Evolutionary conservation across 345 rosid genomes (phyloP).

Genomic region (Lepidium sativum): DNA sequence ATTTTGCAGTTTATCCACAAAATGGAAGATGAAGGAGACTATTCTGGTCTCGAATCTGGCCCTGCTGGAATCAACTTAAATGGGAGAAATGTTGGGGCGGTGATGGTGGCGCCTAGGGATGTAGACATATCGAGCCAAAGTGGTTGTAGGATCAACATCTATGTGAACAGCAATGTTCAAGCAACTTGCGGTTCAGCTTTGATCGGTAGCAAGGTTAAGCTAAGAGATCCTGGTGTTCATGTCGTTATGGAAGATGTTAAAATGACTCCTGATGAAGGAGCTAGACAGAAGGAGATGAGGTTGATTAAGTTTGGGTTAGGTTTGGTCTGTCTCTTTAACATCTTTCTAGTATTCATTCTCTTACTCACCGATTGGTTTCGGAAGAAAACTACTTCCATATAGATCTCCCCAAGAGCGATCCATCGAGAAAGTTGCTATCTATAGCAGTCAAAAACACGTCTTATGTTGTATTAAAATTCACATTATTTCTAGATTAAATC

Average conservation of each 20-base stretch:
- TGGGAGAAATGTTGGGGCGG: slow-evolving; percentile 59
- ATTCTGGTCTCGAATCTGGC: background rate
- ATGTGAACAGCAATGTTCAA: slow-evolving; percentile 52
- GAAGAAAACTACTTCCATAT: background rate
- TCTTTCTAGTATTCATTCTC: slow-evolving; percentile 7
- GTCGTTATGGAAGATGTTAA: slow-evolving; percentile 25
- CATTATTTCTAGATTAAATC: background rate
- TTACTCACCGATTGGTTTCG: slow-evolving; percentile 13
- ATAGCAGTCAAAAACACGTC: background rate
- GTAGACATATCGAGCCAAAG: slow-evolving; percentile 25
- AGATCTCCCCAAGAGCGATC: background rate
- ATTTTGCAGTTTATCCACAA: slow-evolving; percentile 5
- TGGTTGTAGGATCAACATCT: slow-evolving; percentile 51
- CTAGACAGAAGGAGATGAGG: slow-evolving; percentile 6
- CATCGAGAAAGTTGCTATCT: background rate
- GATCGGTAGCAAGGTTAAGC: slow-evolving; percentile 33
- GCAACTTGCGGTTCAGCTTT: slow-evolving; percentile 39
- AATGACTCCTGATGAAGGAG: background rate
- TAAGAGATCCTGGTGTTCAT: slow-evolving; percentile 46
- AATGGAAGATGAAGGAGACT: slow-evolving; percentile 27
- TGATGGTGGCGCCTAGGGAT: slow-evolving; percentile 40
- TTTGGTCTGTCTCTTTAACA: slow-evolving; percentile 23
- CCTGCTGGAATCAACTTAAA: slow-evolving; percentile 29
- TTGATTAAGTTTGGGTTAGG: slow-evolving; percentile 22
- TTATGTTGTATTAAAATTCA: background rate